Conservation (phyloP, 176 grass and related monocot genomes). For the Aechmea fasciata region DNA sequence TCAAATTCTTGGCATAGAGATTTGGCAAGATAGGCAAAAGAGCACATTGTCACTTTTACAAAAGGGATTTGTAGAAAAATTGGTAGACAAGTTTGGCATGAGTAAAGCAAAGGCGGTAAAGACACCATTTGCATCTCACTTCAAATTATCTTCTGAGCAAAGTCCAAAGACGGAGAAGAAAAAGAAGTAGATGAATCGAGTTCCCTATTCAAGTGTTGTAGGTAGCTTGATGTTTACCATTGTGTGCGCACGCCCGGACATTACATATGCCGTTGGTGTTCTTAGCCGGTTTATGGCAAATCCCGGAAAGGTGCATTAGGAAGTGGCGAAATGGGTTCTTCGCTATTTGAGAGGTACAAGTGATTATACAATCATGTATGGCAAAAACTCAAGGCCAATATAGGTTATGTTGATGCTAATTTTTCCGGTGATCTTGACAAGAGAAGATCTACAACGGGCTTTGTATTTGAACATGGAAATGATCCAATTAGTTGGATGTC, state of each 20-base stretch:
- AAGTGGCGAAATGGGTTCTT: slow-evolving; percentile 12
- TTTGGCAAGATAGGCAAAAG: neutral
- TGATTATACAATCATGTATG: neutral
- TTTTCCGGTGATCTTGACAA: neutral
- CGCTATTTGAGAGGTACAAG: slow-evolving; percentile 3
- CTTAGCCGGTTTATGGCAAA: slow-evolving; percentile 8
- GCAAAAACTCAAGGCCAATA: neutral
- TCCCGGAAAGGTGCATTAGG: neutral
- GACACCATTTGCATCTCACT: neutral
- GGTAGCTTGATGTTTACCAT: neutral
- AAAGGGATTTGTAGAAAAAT: slow-evolving; percentile 3
- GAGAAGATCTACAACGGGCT: neutral
- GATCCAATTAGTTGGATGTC: slow-evolving; percentile 3
- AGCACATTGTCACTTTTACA: neutral
- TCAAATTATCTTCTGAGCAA: neutral
- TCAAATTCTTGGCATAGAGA: slow-evolving; percentile 6
- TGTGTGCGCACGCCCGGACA: neutral
- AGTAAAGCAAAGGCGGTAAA: slow-evolving; percentile 1
- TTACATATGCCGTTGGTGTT: neutral
- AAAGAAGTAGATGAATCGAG: neutral
- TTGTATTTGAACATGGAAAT: neutral
- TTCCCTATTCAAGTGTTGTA: neutral
- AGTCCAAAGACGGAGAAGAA: neutral
- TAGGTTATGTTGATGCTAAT: neutral
- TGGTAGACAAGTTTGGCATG: slow-evolving; percentile 6